Evolutionary conservation across 768 basidiomycete species (phyloP).

Genomic region (Dioszegia aurantiaca): DNA sequence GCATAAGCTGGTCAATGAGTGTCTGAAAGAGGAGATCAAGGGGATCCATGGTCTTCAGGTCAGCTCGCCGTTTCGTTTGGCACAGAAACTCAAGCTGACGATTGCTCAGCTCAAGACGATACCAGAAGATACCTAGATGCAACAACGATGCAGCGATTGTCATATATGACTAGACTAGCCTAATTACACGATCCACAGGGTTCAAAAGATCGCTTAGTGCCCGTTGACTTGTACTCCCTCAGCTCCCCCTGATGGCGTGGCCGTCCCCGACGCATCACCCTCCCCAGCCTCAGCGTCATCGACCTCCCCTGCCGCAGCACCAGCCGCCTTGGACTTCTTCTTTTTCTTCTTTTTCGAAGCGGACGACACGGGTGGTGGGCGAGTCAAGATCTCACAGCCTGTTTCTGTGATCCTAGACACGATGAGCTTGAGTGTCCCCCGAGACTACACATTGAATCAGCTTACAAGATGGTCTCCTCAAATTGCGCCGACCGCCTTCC

Average conservation of each 20-base stretch:
- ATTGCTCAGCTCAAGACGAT: constrained; percentile 37
- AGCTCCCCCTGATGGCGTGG: constrained; percentile 23
- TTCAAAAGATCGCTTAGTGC: constrained; percentile 10
- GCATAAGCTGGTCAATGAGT: constrained; percentile 81
- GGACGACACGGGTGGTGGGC: constrained; percentile 32
- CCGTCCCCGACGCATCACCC: constrained; percentile 6
- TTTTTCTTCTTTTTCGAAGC: constrained; percentile 24
- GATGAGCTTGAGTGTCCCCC: background rate
- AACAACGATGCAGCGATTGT: background rate
- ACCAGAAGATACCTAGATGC: constrained; percentile 25
- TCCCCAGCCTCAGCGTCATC: constrained; percentile 4
- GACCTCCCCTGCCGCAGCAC: background rate
- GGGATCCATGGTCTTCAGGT: constrained; percentile 94
- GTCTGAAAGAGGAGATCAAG: constrained; percentile 81
- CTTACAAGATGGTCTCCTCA: constrained; percentile 92
- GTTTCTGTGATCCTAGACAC: constrained; percentile 76
- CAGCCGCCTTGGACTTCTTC: constrained; percentile 16
- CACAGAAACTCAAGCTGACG: background rate
- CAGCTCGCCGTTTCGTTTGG: constrained; percentile 30
- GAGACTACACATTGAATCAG: constrained; percentile 24
- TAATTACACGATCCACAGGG: too few relatives aligned
- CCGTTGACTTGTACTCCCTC: constrained; percentile 9
- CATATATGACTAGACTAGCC: background rate
- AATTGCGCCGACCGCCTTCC: constrained; percentile 92
- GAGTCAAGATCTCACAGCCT: constrained; percentile 80